phyloP scores from a whole-genome alignment of 2,329 filamentous ascomycete species.

The Fusarium hainanense region DNA sequence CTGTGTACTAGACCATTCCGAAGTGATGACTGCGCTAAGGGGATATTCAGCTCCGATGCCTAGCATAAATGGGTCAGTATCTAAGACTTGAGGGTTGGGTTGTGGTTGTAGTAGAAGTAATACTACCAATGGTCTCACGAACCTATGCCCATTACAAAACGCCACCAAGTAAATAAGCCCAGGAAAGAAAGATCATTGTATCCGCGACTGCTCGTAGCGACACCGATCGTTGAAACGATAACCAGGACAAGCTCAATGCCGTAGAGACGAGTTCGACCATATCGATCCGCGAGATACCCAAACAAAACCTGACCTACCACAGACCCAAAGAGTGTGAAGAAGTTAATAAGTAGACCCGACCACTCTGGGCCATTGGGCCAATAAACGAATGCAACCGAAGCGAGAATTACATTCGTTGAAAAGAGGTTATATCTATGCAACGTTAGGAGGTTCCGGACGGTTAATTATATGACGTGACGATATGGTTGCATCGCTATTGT shows the following conservation, averaged over 20 bases:
- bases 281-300: slow-evolving; percentile 65
- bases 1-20: slow-evolving; percentile 71
- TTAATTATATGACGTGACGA: not conserved
- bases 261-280: slow-evolving; percentile 66
- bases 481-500: not conserved
- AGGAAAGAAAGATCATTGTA: slow-evolving; percentile 63
- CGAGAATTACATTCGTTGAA: slow-evolving; percentile 65
- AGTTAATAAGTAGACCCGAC: slow-evolving; percentile 61
- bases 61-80: slow-evolving; percentile 37
- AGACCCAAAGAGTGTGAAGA: slow-evolving; percentile 64
- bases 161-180: slow-evolving; percentile 64
- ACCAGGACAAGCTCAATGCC: slow-evolving; percentile 67
- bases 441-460: not conserved
- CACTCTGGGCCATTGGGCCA: slow-evolving; percentile 59
- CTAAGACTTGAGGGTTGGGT: slow-evolving; percentile 5
- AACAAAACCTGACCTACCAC: slow-evolving; percentile 64
- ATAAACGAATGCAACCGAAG: slow-evolving; percentile 64
- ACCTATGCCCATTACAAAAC: slow-evolving; percentile 66
- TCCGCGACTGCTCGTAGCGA: slow-evolving; percentile 63
- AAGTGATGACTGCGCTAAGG: slow-evolving; percentile 73
- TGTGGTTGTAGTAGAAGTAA: slow-evolving; percentile 6
- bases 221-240: slow-evolving; percentile 67
- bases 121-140: slow-evolving; percentile 19
- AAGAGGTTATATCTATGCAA: slow-evolving; percentile 62
- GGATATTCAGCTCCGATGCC: slow-evolving; percentile 77